These are phyloP conservation scores for Melanopsichium pennsylvanicum DNA, from an alignment of 1,284 basidiomycete genomes.

Conservation along the genomic window DNA sequence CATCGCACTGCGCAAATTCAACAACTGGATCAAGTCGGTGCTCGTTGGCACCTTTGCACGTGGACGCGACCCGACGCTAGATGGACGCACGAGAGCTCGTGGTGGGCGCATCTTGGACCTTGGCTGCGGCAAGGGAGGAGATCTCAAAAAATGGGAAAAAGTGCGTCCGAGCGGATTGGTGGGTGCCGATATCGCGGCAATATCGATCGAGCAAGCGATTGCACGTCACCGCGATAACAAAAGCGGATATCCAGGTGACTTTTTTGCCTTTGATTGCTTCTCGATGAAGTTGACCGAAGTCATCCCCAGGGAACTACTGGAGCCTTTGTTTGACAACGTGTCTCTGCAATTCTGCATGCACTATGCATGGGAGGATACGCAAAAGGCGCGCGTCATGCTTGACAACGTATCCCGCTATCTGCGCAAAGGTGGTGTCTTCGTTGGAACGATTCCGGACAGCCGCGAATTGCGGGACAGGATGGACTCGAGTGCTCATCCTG, in stretches of 20 bases:
- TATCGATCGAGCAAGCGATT: constrained; percentile 89
- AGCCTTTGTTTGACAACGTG: constrained; percentile 83
- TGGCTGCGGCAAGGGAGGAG: constrained; percentile 97
- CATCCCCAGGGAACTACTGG: constrained; percentile 73
- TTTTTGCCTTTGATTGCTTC: constrained; percentile 90
- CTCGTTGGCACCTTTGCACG: constrained; percentile 43
- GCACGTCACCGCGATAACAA: constrained; percentile 73
- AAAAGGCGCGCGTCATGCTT: constrained; percentile 89
- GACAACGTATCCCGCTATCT: constrained; percentile 86
- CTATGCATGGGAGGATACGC: constrained; percentile 90
- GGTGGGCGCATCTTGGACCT: constrained; percentile 86
- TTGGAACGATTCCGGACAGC: constrained; percentile 87
- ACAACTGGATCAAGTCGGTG: constrained; percentile 77
- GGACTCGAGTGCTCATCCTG: constrained; percentile 74
- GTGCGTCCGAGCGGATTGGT: constrained; percentile 82
- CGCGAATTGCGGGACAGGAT: constrained; percentile 76
- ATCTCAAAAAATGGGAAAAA: constrained; percentile 93
- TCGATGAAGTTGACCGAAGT: constrained; percentile 75
- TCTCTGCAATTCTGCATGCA: constrained; percentile 99
- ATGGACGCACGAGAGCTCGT: constrained; percentile 24
- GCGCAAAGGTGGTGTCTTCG: constrained; percentile 82
- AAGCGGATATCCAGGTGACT: constrained; percentile 75
- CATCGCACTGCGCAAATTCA: constrained; percentile 94
- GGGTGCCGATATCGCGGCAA: constrained; percentile 86
- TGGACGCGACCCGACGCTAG: constrained; percentile 19